Conservation (phyloP, 805 yeast species). For the Metschnikowia arizonensis region DNA sequence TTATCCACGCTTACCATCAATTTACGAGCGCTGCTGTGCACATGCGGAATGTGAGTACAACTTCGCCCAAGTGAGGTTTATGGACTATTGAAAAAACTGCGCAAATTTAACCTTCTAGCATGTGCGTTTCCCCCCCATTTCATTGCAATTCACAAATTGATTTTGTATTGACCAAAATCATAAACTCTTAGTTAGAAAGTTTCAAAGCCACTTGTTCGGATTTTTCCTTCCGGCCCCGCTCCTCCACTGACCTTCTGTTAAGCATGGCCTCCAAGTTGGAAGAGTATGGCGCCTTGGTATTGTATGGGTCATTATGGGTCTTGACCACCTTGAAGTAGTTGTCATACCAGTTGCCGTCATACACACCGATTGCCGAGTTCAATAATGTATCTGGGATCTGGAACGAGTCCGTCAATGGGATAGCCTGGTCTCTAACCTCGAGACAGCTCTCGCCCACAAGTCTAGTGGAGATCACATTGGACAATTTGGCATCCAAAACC, state of each 20-base stretch:
- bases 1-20: not conserved
- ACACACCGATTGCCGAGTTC: slow-evolving; percentile 19
- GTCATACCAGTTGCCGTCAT: slow-evolving; percentile 21
- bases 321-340: slow-evolving; percentile 19
- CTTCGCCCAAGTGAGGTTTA: not conserved
- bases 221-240: slow-evolving; percentile 15
- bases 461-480: slow-evolving; percentile 24
- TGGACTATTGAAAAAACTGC: not conserved
- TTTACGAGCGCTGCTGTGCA: not conserved
- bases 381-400: slow-evolving; percentile 19
- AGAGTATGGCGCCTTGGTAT: slow-evolving; percentile 20
- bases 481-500: slow-evolving; percentile 30
- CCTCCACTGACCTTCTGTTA: slow-evolving; percentile 13
- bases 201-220: slow-evolving; percentile 8
- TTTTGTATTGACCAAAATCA: too few relatives aligned
- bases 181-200: slow-evolving; percentile 12
- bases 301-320: slow-evolving; percentile 16
- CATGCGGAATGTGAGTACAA: not conserved
- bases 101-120: not conserved
- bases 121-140: too few relatives aligned
- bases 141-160: too few relatives aligned
- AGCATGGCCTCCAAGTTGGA: slow-evolving; percentile 20
- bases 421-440: slow-evolving; percentile 16
- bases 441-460: slow-evolving; percentile 15
- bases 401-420: slow-evolving; percentile 21